A percentile compares a stretch with the other conserved stretches of the same genome.
These are phyloP conservation scores for Pisolithus marmoratus DNA, from an alignment of 768 basidiomycete species.

Conservation along the genomic window DNA sequence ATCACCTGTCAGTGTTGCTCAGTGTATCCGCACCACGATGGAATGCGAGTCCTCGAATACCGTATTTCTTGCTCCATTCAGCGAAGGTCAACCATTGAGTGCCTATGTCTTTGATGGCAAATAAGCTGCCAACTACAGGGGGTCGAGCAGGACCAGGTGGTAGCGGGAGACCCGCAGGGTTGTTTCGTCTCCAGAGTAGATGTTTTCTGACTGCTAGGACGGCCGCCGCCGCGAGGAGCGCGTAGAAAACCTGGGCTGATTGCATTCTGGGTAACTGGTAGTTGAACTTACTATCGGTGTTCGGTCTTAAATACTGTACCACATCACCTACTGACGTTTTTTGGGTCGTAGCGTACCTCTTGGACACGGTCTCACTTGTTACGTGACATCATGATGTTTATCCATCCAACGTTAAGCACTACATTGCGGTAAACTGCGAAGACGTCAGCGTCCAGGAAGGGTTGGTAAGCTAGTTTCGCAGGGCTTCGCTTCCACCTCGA, in stretches of 20 bases:
- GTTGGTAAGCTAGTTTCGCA: no score
- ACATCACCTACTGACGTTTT: no score
- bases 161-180: constrained; percentile 18
- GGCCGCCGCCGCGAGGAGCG: not conserved
- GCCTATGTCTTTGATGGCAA: constrained; percentile 37
- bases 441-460: no score
- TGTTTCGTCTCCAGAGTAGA: constrained; percentile 6
- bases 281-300: no score
- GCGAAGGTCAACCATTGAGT: constrained; percentile 34
- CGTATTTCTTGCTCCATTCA: constrained; percentile 38
- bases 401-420: no score
- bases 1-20: constrained; percentile 12
- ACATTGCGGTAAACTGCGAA: no score
- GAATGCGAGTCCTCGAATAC: constrained; percentile 14
- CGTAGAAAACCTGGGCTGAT: not conserved
- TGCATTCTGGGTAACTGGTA: not conserved
- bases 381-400: no score
- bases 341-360: no score
- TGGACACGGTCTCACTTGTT: no score
- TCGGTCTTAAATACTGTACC: no score
- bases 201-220: not conserved
- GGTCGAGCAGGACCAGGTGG: constrained; percentile 40
- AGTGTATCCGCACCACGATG: not conserved
- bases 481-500: no score
- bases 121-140: constrained; percentile 41